Evolutionary conservation across 257 asterid species (phyloP).

Genomic region (Primulina huaijiensis): DNA sequence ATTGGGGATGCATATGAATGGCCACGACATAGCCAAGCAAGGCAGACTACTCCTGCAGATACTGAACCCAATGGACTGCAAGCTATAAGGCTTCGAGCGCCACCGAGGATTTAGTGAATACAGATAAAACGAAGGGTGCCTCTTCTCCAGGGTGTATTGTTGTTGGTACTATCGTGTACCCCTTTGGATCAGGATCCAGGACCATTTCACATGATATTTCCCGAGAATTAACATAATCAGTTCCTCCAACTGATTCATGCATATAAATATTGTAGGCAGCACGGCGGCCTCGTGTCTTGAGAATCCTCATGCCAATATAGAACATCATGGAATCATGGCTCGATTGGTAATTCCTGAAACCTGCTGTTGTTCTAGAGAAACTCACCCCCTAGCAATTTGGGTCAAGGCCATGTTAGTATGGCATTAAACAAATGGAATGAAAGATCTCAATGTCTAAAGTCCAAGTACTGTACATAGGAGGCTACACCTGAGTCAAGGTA

Average conservation of each 20-base stretch:
- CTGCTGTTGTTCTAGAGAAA: conserved; percentile 98
- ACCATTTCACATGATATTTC: conserved; percentile 99
- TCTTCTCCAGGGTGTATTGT: conserved; percentile 99
- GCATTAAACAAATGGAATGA: conserved; percentile 9
- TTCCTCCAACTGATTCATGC: conserved; percentile 99
- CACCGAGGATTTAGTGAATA: conserved; percentile 87
- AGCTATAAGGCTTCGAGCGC: conserved; percentile 78
- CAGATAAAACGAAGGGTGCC: conserved; percentile 95
- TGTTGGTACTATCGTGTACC: conserved; percentile 97
- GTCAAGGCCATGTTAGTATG: conserved; percentile 10
- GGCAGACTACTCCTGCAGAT: conserved; percentile 20
- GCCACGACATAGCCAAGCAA: conserved; percentile 23
- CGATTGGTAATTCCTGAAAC: conserved; percentile 91
- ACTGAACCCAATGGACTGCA: conserved; percentile 21
- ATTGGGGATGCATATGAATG: conserved; percentile 24
- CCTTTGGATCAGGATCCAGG: conserved; percentile 97
- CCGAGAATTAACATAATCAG: conserved; percentile 93
- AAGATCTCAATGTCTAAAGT: not conserved
- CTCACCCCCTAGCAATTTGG: conserved; percentile 72
- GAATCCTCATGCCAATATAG: conserved; percentile 95
- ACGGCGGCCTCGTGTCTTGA: conserved; percentile 95
- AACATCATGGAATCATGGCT: conserved; percentile 96
- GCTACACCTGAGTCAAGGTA: conserved; percentile 85
- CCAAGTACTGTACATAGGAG: not conserved
- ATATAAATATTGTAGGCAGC: conserved; percentile 90